Evolutionary conservation across 495 filamentous ascomycete genomes (phyloP).

Genomic region (Margaritispora aquatica): DNA sequence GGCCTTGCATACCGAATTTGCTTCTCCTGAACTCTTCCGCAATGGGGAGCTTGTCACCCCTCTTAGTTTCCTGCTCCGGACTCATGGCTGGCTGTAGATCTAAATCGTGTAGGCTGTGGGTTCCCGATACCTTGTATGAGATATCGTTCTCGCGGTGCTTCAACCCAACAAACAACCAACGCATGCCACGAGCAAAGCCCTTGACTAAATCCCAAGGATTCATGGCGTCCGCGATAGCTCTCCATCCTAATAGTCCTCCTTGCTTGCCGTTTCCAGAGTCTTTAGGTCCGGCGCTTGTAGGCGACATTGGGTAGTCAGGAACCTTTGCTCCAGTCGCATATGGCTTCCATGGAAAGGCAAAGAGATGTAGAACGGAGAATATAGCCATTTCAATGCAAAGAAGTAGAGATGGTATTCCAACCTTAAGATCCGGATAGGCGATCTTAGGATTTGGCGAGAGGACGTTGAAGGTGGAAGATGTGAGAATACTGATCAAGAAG

Average conservation of each 20-base stretch:
- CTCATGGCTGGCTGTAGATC: background rate
- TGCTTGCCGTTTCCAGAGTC: slow-evolving; percentile 46
- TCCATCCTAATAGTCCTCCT: slow-evolving; percentile 50
- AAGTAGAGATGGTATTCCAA: slow-evolving; percentile 71
- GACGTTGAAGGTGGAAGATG: slow-evolving; percentile 48
- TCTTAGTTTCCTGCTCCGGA: slow-evolving; percentile 22
- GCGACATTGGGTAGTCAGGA: slow-evolving; percentile 28
- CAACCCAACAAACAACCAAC: slow-evolving; percentile 76
- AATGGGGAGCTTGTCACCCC: slow-evolving; percentile 34
- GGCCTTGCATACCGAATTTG: slow-evolving; percentile 24
- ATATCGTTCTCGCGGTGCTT: slow-evolving; percentile 40
- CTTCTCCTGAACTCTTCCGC: slow-evolving; percentile 37
- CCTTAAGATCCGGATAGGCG: slow-evolving; percentile 67
- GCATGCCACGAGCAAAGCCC: slow-evolving; percentile 65
- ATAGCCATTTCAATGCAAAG: slow-evolving; percentile 86
- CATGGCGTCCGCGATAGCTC: slow-evolving; percentile 62
- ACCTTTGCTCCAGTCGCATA: slow-evolving; percentile 45
- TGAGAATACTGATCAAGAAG: slow-evolving; percentile 62
- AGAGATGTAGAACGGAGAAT: slow-evolving; percentile 73
- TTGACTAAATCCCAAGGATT: slow-evolving; percentile 81
- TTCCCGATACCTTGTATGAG: slow-evolving; percentile 29
- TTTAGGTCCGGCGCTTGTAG: slow-evolving; percentile 20
- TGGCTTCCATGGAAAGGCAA: slow-evolving; percentile 71
- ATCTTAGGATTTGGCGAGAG: slow-evolving; percentile 57
- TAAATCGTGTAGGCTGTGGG: background rate